phyloP scores from a whole-genome alignment of 192 early-diverging fungal genomes.

The Coemansia sp. region DNA sequence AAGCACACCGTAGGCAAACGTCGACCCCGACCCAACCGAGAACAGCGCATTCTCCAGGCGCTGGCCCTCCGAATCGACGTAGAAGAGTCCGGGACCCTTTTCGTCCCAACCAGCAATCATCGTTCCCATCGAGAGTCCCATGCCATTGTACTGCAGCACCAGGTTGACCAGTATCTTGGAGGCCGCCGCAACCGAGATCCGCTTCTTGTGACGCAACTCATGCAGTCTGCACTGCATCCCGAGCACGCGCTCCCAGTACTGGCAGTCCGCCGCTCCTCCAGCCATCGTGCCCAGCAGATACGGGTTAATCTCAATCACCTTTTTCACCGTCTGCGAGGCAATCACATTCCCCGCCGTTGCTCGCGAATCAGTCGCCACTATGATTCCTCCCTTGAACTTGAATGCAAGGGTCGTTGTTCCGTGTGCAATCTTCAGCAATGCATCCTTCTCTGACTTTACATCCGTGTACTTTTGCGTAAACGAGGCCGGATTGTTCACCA shows the following conservation, averaged over 20 bases:
- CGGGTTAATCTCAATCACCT: slow-evolving; percentile 99
- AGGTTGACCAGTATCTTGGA: slow-evolving; percentile 96
- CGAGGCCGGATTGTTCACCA: slow-evolving; percentile 70
- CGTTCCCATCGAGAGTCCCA: slow-evolving; percentile 99
- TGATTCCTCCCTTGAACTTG: slow-evolving; percentile 91
- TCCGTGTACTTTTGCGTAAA: slow-evolving; percentile 85
- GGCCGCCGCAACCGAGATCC: slow-evolving; percentile 96
- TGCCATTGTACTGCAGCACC: slow-evolving; percentile 97
- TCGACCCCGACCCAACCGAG: slow-evolving; percentile 98
- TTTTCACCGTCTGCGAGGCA: slow-evolving; percentile 95
- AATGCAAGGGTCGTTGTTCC: slow-evolving; percentile 99
- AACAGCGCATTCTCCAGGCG: slow-evolving; percentile 86
- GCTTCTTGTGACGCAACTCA: slow-evolving; percentile 97
- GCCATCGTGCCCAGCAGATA: slow-evolving; percentile 99
- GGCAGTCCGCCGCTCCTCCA: slow-evolving; percentile 98
- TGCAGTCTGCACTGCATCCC: slow-evolving; percentile 92
- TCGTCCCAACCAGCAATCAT: slow-evolving; percentile 99
- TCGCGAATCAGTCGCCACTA: slow-evolving; percentile 95
- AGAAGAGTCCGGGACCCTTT: slow-evolving; percentile 87
- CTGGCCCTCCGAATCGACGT: slow-evolving; percentile 95
- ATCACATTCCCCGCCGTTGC: slow-evolving; percentile 80
- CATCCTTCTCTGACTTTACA: slow-evolving; percentile 68
- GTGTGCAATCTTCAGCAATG: slow-evolving; percentile 88
- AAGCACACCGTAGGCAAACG: slow-evolving; percentile 98
- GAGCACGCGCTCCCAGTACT: slow-evolving; percentile 97